A percentile compares a stretch with the other conserved stretches of the same genome.
phyloP scores from a whole-genome alignment of 1,139 yeast genomes.

The Protomyces pachydermus region DNA sequence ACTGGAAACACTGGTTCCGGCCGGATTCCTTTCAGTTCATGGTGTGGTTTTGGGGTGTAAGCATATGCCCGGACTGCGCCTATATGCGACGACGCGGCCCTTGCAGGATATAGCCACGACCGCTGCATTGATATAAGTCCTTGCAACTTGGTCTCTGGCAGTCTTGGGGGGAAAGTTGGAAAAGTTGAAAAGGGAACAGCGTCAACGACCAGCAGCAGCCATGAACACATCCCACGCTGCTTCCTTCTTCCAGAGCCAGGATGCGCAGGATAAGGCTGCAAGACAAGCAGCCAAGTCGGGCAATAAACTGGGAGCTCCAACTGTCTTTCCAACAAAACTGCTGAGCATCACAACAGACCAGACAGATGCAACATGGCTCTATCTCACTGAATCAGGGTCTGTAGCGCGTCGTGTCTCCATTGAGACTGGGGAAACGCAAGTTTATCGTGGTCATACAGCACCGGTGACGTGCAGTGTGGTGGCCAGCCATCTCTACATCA shows the following conservation, averaged over 20 bases:
- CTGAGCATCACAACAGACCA: slow-evolving; percentile 9
- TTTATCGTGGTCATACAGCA: slow-evolving; percentile 26
- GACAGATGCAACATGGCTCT: background rate
- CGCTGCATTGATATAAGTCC: background rate
- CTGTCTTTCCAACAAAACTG: slow-evolving; percentile 8
- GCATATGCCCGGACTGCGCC: background rate
- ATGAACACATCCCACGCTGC: slow-evolving; percentile 22
- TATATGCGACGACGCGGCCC: background rate
- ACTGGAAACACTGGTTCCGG: background rate
- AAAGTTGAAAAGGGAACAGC: background rate
- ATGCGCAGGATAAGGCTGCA: slow-evolving; percentile 22
- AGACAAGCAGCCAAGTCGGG: slow-evolving; percentile 19
- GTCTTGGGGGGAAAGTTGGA: background rate
- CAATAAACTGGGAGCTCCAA: slow-evolving; percentile 7
- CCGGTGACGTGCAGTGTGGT: slow-evolving; percentile 25
- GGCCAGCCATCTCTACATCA: slow-evolving; percentile 3
- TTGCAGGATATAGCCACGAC: background rate
- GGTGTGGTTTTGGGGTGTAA: background rate
- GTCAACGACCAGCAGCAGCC: background rate
- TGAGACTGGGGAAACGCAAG: background rate
- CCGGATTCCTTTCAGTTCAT: background rate
- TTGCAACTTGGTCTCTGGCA: background rate
- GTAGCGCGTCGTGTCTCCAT: slow-evolving; percentile 6
- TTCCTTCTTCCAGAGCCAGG: slow-evolving; percentile 17
- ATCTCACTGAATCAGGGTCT: slow-evolving; percentile 18